Conservation (phyloP, 129 eudicot genomes). For the Erigeron canadensis region DNA sequence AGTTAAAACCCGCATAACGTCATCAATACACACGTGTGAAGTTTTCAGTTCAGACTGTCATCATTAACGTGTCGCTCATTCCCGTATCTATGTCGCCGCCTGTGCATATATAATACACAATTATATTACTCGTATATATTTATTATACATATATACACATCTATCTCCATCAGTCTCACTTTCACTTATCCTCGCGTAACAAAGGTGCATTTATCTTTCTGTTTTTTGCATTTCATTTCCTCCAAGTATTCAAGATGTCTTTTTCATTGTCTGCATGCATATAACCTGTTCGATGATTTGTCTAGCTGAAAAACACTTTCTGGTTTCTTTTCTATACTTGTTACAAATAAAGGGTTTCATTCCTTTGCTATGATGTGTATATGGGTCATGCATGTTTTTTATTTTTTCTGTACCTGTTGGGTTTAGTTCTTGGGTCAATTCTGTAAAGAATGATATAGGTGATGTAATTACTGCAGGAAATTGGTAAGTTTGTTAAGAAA, state of each 20-base stretch:
- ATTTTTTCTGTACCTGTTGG: not conserved
- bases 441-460: no score
- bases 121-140: no score
- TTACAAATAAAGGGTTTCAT: not conserved
- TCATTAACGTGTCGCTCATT: conserved; percentile 6
- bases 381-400: not conserved
- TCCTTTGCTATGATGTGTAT: not conserved
- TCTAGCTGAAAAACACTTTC: conserved; percentile 12
- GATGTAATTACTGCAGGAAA: no score
- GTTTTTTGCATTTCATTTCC: not conserved
- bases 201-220: not conserved
- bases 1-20: no score
- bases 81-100: not conserved
- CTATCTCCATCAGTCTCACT: not conserved
- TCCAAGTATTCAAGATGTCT: not conserved
- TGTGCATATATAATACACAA: not conserved
- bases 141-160: not conserved
- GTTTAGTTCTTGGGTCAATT: not conserved
- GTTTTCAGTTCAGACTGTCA: not conserved
- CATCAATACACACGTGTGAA: conserved; percentile 6
- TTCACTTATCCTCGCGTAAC: no score
- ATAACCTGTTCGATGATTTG: conserved; percentile 25
- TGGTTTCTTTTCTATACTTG: not conserved
- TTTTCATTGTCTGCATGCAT: conserved; percentile 17
- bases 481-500: no score